A percentile compares a stretch with the other conserved stretches of the same genome.
Evolutionary conservation across 1,139 yeast species (phyloP).

Genomic region (Nakaseomyces glabratus): DNA sequence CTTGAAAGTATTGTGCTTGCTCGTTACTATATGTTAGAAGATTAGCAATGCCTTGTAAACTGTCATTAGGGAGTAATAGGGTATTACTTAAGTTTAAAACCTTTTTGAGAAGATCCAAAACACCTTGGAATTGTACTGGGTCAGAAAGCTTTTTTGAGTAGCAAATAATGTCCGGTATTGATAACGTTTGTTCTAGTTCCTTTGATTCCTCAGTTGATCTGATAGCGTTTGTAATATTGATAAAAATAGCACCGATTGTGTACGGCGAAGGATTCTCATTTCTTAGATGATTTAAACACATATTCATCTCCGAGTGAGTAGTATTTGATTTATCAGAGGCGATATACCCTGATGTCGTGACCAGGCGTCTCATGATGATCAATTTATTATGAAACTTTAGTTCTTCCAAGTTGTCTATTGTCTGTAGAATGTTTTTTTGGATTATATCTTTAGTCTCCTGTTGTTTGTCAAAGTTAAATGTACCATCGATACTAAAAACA

Average conservation of each 20-base stretch:
- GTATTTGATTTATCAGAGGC: constrained; percentile 15
- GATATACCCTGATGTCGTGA: constrained; percentile 15
- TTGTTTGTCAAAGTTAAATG: constrained; percentile 12
- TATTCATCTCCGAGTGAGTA: constrained; percentile 12
- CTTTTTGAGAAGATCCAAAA: constrained; percentile 25
- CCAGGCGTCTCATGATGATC: constrained; percentile 19
- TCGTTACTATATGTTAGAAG: constrained; percentile 20
- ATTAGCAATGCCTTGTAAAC: constrained; percentile 11
- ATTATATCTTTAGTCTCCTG: constrained; percentile 8
- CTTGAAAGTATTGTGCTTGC: constrained; percentile 22
- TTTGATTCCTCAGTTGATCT: constrained; percentile 18
- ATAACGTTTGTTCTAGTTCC: constrained; percentile 10
- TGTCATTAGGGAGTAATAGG: constrained; percentile 15
- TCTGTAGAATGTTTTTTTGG: constrained; percentile 15
- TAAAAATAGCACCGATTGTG: constrained; percentile 19
- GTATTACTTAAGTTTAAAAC: constrained; percentile 19
- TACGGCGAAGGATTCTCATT: not conserved
- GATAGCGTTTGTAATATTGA: constrained; percentile 25
- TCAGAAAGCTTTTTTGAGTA: constrained; percentile 18
- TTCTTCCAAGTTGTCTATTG: constrained; percentile 14
- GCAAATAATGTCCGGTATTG: constrained; percentile 13
- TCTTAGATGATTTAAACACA: not conserved
- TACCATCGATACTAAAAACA: constrained; percentile 12
- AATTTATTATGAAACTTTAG: constrained; percentile 16
- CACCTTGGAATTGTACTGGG: constrained; percentile 29